phyloP scores from a whole-genome alignment of 306 rosid genomes.

The Hippophae tibetana region DNA sequence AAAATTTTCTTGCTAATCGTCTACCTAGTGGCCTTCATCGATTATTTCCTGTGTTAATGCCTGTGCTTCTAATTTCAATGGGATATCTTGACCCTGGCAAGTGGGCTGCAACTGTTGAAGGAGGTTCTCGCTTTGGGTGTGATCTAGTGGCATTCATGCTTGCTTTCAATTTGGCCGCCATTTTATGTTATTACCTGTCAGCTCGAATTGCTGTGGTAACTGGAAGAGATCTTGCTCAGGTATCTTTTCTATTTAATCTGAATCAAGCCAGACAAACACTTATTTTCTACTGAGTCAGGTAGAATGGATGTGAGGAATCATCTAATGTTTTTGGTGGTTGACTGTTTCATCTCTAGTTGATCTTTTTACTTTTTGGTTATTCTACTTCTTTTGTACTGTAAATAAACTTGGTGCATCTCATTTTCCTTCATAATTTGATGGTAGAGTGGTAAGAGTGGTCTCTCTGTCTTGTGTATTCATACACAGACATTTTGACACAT shows the following conservation, averaged over 20 bases:
- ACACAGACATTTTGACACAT: conserved; percentile 1
- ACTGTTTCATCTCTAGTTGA: background rate
- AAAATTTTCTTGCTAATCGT: conserved; percentile 21
- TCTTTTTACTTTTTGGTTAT: too few species aligned
- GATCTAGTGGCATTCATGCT: conserved; percentile 58
- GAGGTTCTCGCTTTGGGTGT: conserved; percentile 79
- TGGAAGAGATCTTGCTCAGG: conserved; percentile 89
- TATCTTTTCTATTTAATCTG: conserved; percentile 24
- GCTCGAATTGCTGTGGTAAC: conserved; percentile 74
- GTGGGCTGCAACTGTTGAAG: conserved; percentile 82
- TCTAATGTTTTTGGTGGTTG: background rate
- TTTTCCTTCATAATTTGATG: conserved; percentile 2
- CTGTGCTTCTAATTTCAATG: conserved; percentile 62
- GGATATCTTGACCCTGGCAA: conserved; percentile 97
- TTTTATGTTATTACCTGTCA: conserved; percentile 80
- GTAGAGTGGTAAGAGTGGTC: conserved; percentile 5
- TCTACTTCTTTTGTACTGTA: background rate
- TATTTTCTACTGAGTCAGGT: background rate
- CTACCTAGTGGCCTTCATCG: conserved; percentile 28
- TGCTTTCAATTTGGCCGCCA: conserved; percentile 75
- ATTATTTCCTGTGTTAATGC: conserved; percentile 53
- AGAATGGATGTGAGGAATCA: background rate
- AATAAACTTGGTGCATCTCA: background rate
- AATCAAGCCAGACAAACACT: too few species aligned
- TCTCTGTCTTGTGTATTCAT: background rate